Conservation (phyloP, 169 alveolate genomes). For the Eimeria necatrix region DNA sequence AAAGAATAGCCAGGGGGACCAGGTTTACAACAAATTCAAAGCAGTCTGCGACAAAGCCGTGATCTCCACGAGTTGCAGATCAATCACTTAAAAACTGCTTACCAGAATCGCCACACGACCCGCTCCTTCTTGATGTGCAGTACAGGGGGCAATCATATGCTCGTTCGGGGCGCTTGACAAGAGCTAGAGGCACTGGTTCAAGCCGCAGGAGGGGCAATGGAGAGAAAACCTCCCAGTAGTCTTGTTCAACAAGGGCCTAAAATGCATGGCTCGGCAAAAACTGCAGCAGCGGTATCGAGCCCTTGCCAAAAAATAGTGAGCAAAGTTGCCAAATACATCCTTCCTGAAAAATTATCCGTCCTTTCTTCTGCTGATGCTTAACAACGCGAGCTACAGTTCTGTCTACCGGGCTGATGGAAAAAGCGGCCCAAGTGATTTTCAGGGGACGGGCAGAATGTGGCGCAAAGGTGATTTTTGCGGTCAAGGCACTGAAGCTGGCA, state of each 20-base stretch:
- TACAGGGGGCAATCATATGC: constrained; percentile 69
- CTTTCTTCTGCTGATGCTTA: no score
- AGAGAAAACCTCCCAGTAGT: constrained; percentile 57
- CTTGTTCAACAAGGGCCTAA: constrained; percentile 58
- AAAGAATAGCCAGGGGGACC: background rate
- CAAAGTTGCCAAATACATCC: no score
- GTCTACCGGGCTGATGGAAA: no score
- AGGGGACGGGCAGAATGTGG: no score
- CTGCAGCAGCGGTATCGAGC: no score
- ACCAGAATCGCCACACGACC: constrained; percentile 29
- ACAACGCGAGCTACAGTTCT: no score
- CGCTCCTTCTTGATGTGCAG: constrained; percentile 60
- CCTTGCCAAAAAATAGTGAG: no score
- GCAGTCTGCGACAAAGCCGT: background rate
- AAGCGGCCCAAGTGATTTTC: no score
- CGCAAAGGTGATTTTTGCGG: no score
- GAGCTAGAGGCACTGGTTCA: constrained; percentile 43
- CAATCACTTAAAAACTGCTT: background rate
- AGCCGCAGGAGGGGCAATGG: constrained; percentile 61
- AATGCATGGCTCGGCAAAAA: background rate
- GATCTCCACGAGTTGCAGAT: background rate
- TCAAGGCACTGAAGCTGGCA: background rate
- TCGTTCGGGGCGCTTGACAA: constrained; percentile 11
- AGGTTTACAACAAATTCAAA: background rate
- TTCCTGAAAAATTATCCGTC: no score